Conservation (phyloP, 1,284 basidiomycete genomes). For the Apiotrichum laibachii region DNA sequence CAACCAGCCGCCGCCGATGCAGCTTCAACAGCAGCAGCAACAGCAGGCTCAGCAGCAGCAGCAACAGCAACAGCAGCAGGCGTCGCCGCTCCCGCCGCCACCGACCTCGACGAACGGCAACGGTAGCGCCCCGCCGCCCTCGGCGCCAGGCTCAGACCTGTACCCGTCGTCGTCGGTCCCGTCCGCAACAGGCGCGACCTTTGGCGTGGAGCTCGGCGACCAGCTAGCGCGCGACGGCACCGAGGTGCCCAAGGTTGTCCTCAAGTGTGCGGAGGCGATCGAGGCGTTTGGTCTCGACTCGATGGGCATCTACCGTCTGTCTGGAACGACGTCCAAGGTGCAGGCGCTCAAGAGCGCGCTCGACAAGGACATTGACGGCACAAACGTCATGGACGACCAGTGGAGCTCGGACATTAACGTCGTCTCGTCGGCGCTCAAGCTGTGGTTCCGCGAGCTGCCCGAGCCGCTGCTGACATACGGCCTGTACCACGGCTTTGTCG, state of each 20-base stretch:
- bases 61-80: neutral
- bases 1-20: conserved; percentile 8
- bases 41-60: neutral
- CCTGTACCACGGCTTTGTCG: conserved; percentile 88
- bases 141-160: conserved; percentile 6
- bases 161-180: conserved; percentile 34
- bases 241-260: conserved; percentile 83
- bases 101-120: conserved; percentile 12
- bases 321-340: conserved; percentile 86
- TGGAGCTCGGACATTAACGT: conserved; percentile 95
- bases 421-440: conserved; percentile 85
- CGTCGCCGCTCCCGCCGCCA: conserved; percentile 4
- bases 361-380: conserved; percentile 81
- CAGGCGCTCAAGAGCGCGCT: conserved; percentile 76
- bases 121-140: conserved; percentile 6
- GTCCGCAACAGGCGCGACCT: conserved; percentile 59
- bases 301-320: conserved; percentile 91
- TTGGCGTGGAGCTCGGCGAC: conserved; percentile 85
- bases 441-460: conserved; percentile 95
- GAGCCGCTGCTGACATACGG: conserved; percentile 84
- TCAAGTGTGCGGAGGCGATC: conserved; percentile 87
- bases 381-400: conserved; percentile 81
- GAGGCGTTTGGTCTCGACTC: conserved; percentile 77
- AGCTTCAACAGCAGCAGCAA: conserved; percentile 9
- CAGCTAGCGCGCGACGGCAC: conserved; percentile 86